phyloP scores from a whole-genome alignment of 2,329 filamentous ascomycete species.

The Xylaria sp. region DNA sequence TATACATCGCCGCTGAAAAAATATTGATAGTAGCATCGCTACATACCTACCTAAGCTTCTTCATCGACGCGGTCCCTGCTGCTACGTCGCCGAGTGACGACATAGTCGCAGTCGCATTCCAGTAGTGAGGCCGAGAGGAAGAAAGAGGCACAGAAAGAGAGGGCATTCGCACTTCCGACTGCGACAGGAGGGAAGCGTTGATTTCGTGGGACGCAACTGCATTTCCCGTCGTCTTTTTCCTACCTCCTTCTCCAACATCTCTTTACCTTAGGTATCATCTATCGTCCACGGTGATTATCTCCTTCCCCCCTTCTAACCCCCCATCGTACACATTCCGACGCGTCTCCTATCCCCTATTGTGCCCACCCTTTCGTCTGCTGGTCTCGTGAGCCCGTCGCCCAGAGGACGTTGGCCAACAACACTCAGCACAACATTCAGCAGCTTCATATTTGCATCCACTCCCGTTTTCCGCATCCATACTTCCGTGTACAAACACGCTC shows the following conservation, averaged over 20 bases:
- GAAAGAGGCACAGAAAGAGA: constrained; percentile 7
- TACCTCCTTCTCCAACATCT: neutral
- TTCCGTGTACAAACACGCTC: neutral
- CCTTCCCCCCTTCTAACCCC: neutral
- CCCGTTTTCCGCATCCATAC: neutral
- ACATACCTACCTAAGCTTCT: neutral
- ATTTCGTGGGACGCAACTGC: neutral
- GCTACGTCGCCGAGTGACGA: constrained; percentile 19
- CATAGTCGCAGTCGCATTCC: constrained; percentile 12
- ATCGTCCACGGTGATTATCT: constrained; percentile 9
- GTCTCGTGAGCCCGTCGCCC: constrained; percentile 3
- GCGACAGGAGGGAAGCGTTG: neutral
- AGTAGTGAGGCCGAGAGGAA: neutral
- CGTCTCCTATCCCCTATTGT: neutral
- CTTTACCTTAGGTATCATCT: constrained; percentile 9
- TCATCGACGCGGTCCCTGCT: neutral
- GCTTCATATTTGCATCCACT: neutral
- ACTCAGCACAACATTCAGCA: neutral
- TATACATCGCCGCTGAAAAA: neutral
- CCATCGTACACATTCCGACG: neutral
- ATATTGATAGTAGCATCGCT: neutral
- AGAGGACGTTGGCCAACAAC: neutral
- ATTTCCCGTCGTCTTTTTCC: neutral
- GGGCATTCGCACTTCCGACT: neutral
- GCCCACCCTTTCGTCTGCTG: neutral